Base-by-base conservation (phyloP, 176 grass and related monocot genomes). In the Saccharum officinarum region DNA sequence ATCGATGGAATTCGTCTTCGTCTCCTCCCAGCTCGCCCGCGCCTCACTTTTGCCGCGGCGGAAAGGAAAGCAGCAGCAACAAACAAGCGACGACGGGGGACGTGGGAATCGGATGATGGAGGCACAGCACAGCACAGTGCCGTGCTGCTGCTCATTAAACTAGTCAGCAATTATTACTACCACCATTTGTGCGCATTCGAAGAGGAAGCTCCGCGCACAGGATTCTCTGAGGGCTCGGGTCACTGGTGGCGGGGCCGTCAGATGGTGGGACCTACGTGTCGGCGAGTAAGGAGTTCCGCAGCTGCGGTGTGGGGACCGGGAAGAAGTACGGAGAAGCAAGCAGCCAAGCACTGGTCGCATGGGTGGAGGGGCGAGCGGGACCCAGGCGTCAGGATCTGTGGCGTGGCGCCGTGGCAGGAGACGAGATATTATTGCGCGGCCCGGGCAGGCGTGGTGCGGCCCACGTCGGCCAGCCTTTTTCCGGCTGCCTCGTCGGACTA, bases 41-140 rank as follows among this genome's bases (percentile, higher is more conserved):
- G 77, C 41, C 67, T 73, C 80, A 75, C 74, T 73, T 88, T 85
- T 86, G 86, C 90, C 86, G 87, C 87, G 84, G 77, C 84, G 76
- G 76, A 84, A 76, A 80, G 60, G 18, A 85, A 61, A 84, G 37
- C 11, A 49, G 13, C 11, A 13, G 45, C 45, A 50, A 18, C 72
- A 50, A 75, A 50, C 72, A 50, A 62, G 57, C 31, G 28, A 16
- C 9, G 81, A 39, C 33, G 6, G 11, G 50, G 50, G 18, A 55
- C 22, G 49, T 66, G 41, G 71, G 25, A 16, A 59, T 23, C 55
- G n/a, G 59, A 62, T 28, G 76, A 42, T 26, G 57, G 22, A 31
- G 13, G 72, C 59, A 26, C 57, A 61, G 71, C 71, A 74, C 71
- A 47, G 72, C 8, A 50, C 63, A 42, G 63, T 25, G 61, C 69